These are phyloP conservation scores for Rhynchosporium graminicola DNA, from an alignment of 2,329 filamentous ascomycete species.

Conservation along the genomic window DNA sequence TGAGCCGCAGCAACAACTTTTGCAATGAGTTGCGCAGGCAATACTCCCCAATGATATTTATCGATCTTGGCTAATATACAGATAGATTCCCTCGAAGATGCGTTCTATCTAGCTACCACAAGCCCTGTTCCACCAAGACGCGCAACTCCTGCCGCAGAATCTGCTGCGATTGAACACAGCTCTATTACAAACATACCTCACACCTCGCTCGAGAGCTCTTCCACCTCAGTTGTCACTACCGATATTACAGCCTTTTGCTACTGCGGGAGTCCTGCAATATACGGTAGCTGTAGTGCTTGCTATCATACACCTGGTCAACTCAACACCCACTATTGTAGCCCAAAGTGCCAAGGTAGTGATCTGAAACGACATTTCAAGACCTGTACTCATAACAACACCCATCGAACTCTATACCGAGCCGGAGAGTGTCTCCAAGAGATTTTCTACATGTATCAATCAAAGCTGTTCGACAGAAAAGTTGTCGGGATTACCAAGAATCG, in stretches of 20 bases:
- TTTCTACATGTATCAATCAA: slow-evolving; percentile 9
- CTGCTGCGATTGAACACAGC: neutral
- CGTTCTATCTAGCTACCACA: neutral
- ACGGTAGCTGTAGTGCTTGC: neutral
- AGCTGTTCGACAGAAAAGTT: slow-evolving; percentile 9
- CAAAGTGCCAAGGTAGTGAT: slow-evolving; percentile 11
- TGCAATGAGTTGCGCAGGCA: neutral
- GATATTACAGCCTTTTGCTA: neutral
- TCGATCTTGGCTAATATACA: neutral
- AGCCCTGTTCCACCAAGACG: neutral
- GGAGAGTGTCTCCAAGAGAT: slow-evolving; percentile 5
- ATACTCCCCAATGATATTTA: neutral
- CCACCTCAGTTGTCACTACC: neutral
- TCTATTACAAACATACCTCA: neutral
- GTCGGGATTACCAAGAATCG: neutral
- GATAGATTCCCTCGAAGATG: neutral
- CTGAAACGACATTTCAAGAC: slow-evolving; percentile 4
- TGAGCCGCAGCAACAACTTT: neutral
- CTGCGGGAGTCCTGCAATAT: neutral
- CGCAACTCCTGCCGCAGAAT: neutral
- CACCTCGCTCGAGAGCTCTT: too few relatives aligned
- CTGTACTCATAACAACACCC: slow-evolving; percentile 3
- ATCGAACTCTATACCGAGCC: neutral
- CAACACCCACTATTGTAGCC: slow-evolving; percentile 15
- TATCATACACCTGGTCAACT: neutral